Evolutionary conservation across 495 filamentous ascomycete genomes (phyloP).

Genomic region (Aspergillus haitiensis): DNA sequence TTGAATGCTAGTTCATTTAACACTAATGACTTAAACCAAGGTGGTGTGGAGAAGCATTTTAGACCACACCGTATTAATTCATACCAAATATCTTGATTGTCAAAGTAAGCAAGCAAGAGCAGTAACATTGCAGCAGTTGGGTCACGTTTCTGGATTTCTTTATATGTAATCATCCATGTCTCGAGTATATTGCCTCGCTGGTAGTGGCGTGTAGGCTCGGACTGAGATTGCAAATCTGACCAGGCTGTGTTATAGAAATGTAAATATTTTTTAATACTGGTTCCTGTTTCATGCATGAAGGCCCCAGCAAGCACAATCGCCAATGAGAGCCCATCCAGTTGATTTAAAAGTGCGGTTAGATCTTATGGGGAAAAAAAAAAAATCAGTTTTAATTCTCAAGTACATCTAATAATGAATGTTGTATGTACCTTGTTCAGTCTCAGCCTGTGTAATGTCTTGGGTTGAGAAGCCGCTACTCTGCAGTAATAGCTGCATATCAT

Average conservation of each 20-base stretch:
- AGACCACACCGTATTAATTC: conserved; percentile 34
- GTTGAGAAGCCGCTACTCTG: conserved; percentile 21
- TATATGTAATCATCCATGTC: conserved; percentile 49
- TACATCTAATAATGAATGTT: neutral
- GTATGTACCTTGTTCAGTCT: neutral
- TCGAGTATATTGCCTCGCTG: conserved; percentile 40
- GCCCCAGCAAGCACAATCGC: conserved; percentile 45
- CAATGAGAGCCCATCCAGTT: conserved; percentile 44
- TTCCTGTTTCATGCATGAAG: conserved; percentile 40
- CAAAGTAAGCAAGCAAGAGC: conserved; percentile 46
- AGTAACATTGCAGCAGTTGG: conserved; percentile 39
- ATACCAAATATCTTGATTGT: conserved; percentile 55
- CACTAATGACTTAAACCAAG: conserved; percentile 32
- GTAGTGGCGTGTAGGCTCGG: conserved; percentile 33
- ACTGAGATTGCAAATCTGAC: conserved; percentile 36
- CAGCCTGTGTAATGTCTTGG: neutral
- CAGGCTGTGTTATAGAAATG: conserved; percentile 42
- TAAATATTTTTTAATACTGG: conserved; percentile 37
- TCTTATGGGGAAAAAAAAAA: conserved; percentile 22
- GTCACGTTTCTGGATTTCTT: conserved; percentile 38
- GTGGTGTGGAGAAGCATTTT: conserved; percentile 20
- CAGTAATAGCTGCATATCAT: conserved; percentile 29
- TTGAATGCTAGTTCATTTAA: conserved; percentile 34
- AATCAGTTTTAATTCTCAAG: conserved; percentile 21
- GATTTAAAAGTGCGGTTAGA: conserved; percentile 22